Base-by-base conservation (phyloP, 352 stramenopile species). In the Saprolegnia diclina region DNA sequence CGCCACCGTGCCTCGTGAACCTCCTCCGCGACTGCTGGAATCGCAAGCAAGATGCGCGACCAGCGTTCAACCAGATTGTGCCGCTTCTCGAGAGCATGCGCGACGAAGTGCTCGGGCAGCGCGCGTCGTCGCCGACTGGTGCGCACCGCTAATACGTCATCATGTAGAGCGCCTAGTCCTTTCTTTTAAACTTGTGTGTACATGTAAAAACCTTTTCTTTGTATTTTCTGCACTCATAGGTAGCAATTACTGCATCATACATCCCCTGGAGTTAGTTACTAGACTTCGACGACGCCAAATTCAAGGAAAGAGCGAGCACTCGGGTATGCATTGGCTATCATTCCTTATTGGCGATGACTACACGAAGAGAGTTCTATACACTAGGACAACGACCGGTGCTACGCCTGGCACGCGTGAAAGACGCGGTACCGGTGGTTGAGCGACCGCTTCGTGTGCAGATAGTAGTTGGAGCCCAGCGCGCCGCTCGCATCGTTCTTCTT, bases 341-440 rank as follows among this genome's bases (percentile, higher is more conserved):
- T 35, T 35, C 5, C 29, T 35, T 35, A 35, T 35, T 35, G 29
- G 5, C 5, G 2, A 35, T 35, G 29, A 35, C 29, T 35, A 9
- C 54, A 22, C 22, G 14, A 62, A 22, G 21, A 46, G 13, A n/a
- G n/a, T n/a, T n/a, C n/a, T n/a, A n/a, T n/a, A n/a, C n/a, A n/a
- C n/a, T n/a, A n/a, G n/a, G n/a, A n/a, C n/a, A n/a, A n/a, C 19
- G 32, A 21, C 32, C 14, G 10, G 54, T 18, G n/a, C 21, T n/a
- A 64, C 26, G 32, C 9, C 26, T 32, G 6, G 29, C 13, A 22
- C 55, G 87, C 40, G n/a, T 81, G 80, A 65, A 95, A 96, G 11
- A 85, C 88, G 40, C 87, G 83, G 56, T 93, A 97, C 52, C 83
- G 88, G 66, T 97, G 89, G 66, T 97, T 97, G 22, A 96, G 77